These are phyloP conservation scores for Magnaporthiopsis incrustans DNA, from an alignment of 2,329 filamentous ascomycete genomes.

Conservation along the genomic window DNA sequence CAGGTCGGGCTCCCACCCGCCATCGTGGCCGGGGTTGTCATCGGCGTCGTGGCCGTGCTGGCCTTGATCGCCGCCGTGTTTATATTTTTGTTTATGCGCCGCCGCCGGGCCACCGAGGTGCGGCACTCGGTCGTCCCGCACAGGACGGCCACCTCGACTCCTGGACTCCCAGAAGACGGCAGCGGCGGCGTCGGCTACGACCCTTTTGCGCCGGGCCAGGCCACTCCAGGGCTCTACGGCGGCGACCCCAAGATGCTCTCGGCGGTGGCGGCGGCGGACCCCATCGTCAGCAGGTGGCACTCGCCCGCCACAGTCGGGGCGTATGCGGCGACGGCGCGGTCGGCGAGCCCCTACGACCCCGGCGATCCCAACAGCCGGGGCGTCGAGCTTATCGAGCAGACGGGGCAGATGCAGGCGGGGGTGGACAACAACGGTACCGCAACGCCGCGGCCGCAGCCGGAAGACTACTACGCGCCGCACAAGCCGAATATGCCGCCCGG, in stretches of 20 bases:
- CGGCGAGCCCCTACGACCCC: background rate
- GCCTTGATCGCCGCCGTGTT: background rate
- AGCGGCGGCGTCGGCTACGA: conserved; percentile 2
- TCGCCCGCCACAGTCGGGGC: conserved; percentile 2
- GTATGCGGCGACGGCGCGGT: background rate
- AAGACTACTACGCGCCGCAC: conserved; percentile 2
- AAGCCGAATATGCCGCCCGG: background rate
- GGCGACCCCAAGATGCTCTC: background rate
- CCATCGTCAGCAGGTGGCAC: conserved; percentile 3
- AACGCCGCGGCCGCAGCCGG: background rate
- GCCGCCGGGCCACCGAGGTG: background rate
- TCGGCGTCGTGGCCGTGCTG: conserved; percentile 1
- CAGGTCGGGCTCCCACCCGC: background rate
- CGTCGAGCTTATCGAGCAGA: background rate
- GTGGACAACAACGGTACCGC: background rate
- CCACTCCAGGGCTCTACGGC: background rate
- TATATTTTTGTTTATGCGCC: conserved; percentile 1
- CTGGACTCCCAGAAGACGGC: background rate
- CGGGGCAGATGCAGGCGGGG: background rate
- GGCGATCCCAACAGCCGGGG: background rate
- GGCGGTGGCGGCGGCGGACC: background rate
- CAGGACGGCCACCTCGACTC: background rate
- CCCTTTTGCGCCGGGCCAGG: background rate
- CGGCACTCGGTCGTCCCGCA: background rate
- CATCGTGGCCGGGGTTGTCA: conserved; percentile 4